Base-by-base conservation (phyloP, 2,329 filamentous ascomycete species). In the Trichoderma sp. region DNA sequence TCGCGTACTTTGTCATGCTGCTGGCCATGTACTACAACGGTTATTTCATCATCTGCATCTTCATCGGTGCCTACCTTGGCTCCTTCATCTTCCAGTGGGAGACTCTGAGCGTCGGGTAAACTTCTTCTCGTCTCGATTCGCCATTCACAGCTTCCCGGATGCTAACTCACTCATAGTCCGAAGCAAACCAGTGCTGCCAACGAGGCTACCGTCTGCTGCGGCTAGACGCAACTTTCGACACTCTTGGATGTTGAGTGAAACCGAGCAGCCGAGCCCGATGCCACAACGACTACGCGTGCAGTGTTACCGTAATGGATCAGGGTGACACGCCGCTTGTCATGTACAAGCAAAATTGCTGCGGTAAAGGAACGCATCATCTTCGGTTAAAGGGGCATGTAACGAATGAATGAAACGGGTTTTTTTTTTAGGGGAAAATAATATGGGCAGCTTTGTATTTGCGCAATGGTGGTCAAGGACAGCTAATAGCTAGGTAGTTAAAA, bases 1-100 rank as follows among this genome's bases (percentile, higher is more conserved):
- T 93, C 1, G 91, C 91, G 2, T 96, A 95, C 77, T 88, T 95
- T 73, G 79, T 95, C 74, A 95, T 96, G 92, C 80, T 91, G 81
- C 79, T 81, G n/a, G 84, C 84, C 71, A 87, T 87, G 84, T 87
- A 88, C 77, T 89, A 85, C 79, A 88, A 88, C 73, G 87, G 89
- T 11, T 96, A 93, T 79, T 85, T 96, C 71, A 92, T 96, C 77
- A 90, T 95, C 69, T 92, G 89, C 73, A 93, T 96, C 77, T 87
- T 95, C 71, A 86, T 95, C 67, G 93, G 93, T 1, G 88, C 90
- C 0, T 93, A 88, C 72, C 68, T 94, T 5, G 93, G 92, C 18
- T 84, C 86, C 14, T 92, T 94, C 71, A 75, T 92, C 69, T 95
- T 93, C 76, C 86, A 89, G 34, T 94, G 91, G 90, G 90, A 91